Percentiles rank a stretch among this genome's conserved stretches.
Conservation (phyloP, 2,329 filamentous ascomycete genomes). For the Ambrosiella cleistominuta region DNA sequence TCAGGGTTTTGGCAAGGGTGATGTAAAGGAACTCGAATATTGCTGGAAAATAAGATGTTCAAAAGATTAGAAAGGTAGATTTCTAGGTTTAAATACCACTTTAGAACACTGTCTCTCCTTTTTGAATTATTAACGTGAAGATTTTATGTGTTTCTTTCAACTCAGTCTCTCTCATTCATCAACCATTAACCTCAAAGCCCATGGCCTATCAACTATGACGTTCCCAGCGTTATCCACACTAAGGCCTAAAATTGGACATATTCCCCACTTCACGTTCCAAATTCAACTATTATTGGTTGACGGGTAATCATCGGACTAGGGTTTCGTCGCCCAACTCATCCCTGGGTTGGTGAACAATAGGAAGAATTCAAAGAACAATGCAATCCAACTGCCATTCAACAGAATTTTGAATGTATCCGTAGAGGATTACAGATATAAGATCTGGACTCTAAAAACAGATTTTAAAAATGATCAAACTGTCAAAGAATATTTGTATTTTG, state of each 20-base stretch:
- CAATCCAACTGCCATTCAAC: not conserved
- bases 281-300: not conserved
- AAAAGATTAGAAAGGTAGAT: no score
- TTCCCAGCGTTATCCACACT: not conserved
- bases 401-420: not conserved
- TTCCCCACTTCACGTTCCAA: not conserved
- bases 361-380: not conserved
- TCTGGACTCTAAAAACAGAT: not conserved
- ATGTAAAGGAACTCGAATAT: no score
- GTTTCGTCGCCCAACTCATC: not conserved
- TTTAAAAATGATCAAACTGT: not conserved
- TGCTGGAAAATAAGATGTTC: no score
- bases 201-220: not conserved
- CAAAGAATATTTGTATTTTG: no score
- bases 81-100: no score
- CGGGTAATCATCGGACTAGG: slow-evolving; percentile 3
- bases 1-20: no score
- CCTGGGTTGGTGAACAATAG: not conserved
- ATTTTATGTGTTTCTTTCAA: no score
- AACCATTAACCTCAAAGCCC: not conserved
- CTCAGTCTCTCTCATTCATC: not conserved
- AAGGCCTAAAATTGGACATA: not conserved
- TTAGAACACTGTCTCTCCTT: no score
- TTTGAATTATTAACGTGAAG: no score
- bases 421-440: not conserved